phyloP scores from a whole-genome alignment of 2,329 filamentous ascomycete species.

The Aureobasidium zeae region DNA sequence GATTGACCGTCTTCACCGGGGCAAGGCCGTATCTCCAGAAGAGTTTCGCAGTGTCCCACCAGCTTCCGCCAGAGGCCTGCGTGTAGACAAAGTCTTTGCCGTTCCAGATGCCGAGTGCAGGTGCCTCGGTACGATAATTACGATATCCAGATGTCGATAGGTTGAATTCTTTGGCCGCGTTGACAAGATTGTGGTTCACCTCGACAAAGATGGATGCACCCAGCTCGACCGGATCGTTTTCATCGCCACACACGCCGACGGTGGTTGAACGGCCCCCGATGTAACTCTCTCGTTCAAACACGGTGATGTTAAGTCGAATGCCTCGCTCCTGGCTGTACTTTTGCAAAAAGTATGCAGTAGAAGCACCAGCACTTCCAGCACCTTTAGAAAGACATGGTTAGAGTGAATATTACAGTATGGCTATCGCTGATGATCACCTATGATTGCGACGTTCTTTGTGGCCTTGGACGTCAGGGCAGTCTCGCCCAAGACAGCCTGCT shows the following conservation, averaged over 20 bases:
- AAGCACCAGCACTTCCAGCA: conserved; percentile 80
- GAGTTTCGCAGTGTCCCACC: conserved; percentile 73
- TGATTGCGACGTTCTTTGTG: conserved; percentile 10
- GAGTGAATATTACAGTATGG: not conserved
- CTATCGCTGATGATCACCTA: not conserved
- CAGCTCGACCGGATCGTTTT: conserved; percentile 58
- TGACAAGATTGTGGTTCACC: conserved; percentile 71
- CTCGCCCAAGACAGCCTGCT: conserved; percentile 3
- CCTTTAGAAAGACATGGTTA: conserved; percentile 36
- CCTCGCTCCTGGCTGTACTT: conserved; percentile 55
- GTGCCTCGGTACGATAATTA: conserved; percentile 39
- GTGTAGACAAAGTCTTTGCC: conserved; percentile 64
- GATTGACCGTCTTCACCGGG: conserved; percentile 60
- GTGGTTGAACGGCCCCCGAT: conserved; percentile 84
- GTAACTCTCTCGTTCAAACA: conserved; percentile 71
- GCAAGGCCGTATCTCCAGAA: conserved; percentile 78
- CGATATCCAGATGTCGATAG: conserved; percentile 41
- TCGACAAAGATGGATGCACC: conserved; percentile 88
- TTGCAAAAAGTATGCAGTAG: conserved; percentile 71
- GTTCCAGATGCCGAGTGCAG: conserved; percentile 73
- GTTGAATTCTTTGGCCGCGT: conserved; percentile 62
- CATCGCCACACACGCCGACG: conserved; percentile 63
- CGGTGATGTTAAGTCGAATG: conserved; percentile 66
- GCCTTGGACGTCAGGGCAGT: not conserved
- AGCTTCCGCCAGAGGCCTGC: conserved; percentile 53